Conservation (phyloP, 2,329 filamentous ascomycete species). For the Calonectria pteridis region DNA sequence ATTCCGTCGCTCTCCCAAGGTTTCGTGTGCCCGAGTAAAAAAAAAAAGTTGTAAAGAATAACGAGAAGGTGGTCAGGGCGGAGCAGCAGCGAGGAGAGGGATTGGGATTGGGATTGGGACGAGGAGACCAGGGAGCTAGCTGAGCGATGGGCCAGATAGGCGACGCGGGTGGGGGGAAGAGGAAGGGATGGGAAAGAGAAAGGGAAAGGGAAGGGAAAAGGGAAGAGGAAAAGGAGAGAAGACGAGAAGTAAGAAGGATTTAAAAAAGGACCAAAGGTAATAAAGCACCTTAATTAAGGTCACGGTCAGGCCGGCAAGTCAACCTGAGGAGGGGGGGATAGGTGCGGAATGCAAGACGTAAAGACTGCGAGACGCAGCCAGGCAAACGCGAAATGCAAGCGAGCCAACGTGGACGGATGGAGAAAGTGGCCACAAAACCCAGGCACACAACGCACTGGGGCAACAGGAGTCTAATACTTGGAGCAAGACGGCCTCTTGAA, state of each 20-base stretch:
- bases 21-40: not conserved
- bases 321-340: conserved; percentile 12
- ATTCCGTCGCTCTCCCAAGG: not conserved
- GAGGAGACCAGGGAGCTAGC: not conserved
- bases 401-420: conserved; percentile 2
- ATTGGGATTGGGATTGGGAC: not conserved
- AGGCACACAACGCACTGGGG: not conserved
- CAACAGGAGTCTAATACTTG: not conserved
- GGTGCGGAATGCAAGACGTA: conserved; percentile 16
- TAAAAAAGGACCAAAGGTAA: conserved; percentile 3
- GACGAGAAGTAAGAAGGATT: not conserved
- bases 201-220: not conserved
- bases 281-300: conserved; percentile 6
- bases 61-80: not conserved
- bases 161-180: not conserved
- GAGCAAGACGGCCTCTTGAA: not conserved
- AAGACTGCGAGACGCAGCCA: conserved; percentile 14
- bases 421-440: conserved; percentile 13
- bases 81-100: not conserved
- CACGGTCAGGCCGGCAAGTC: conserved; percentile 13
- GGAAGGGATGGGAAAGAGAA: not conserved
- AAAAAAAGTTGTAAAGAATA: not conserved
- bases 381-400: conserved; percentile 16
- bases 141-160: not conserved
- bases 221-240: not conserved